phyloP scores from a whole-genome alignment of 2,329 filamentous ascomycete species.

The Monilinia vaccinii-corymbosi region DNA sequence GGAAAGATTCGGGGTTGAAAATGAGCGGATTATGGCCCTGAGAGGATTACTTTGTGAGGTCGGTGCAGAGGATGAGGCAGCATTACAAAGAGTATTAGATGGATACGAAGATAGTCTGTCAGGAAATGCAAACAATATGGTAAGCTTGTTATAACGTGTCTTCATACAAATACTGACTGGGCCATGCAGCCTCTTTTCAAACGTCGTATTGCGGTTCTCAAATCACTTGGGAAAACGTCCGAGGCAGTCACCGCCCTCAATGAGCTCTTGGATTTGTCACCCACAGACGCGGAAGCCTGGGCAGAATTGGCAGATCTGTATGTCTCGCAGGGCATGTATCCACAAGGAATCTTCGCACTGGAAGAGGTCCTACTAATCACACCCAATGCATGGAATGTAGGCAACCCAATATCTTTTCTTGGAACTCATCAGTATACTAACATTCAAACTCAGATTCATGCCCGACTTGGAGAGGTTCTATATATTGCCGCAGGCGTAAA shows the following conservation, averaged over 20 bases:
- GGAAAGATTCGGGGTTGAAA: slow-evolving; percentile 69
- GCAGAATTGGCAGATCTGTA: slow-evolving; percentile 86
- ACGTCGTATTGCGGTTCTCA: slow-evolving; percentile 70
- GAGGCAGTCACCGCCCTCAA: slow-evolving; percentile 71
- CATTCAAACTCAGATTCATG: slow-evolving; percentile 56
- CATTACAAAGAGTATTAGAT: slow-evolving; percentile 60
- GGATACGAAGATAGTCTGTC: slow-evolving; percentile 70
- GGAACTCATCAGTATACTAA: slow-evolving; percentile 20
- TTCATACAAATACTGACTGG: slow-evolving; percentile 27
- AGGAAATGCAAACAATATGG: slow-evolving; percentile 70
- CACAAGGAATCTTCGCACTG: slow-evolving; percentile 77
- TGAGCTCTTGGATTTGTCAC: slow-evolving; percentile 69
- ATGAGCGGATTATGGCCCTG: slow-evolving; percentile 80
- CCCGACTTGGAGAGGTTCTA: slow-evolving; percentile 72
- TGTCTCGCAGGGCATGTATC: slow-evolving; percentile 64
- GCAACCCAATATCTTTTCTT: slow-evolving; percentile 28
- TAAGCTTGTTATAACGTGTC: slow-evolving; percentile 35
- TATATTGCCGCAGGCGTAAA: slow-evolving; percentile 55
- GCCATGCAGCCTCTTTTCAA: slow-evolving; percentile 66
- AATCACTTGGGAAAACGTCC: slow-evolving; percentile 56
- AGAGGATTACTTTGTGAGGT: slow-evolving; percentile 80
- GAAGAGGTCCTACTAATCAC: slow-evolving; percentile 83
- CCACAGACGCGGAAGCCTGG: slow-evolving; percentile 91
- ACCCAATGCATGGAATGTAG: slow-evolving; percentile 92
- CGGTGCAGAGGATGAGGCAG: slow-evolving; percentile 54